phyloP scores from a whole-genome alignment of 345 rosid genomes.

The Psidium guajava region DNA sequence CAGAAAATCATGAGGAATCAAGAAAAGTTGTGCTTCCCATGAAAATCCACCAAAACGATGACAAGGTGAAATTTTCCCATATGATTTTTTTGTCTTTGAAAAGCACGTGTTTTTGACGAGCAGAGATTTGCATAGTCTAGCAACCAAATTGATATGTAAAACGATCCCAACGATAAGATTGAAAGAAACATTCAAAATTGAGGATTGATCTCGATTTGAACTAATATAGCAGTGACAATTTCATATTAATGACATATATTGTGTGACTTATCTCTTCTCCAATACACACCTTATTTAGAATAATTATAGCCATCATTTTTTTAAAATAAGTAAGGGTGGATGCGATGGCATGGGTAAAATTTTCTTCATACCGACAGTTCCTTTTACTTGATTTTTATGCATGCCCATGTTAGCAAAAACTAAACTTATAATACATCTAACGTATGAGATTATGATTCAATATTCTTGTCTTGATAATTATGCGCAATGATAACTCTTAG shows the following conservation, averaged over 20 bases:
- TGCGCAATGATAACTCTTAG: not conserved
- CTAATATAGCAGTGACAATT: not conserved
- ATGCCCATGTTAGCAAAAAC: not conserved
- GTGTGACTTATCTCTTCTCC: not conserved
- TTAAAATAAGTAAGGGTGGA: not conserved
- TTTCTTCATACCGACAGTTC: not conserved
- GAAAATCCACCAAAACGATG: not conserved
- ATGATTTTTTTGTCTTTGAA: not conserved
- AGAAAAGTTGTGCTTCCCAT: not conserved
- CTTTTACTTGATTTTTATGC: not conserved
- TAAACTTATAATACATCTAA: not conserved
- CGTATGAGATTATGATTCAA: not conserved
- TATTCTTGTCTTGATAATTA: not conserved
- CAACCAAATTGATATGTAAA: not conserved
- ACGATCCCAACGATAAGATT: not conserved
- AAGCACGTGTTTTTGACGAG: not conserved
- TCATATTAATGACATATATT: not conserved
- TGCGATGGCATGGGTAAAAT: not conserved
- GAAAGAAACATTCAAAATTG: not conserved
- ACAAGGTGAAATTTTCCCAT: not conserved
- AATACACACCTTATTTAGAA: not conserved
- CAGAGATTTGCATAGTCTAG: not conserved
- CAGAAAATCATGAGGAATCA: not conserved
- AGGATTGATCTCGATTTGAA: not conserved
- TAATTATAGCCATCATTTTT: not conserved